Evolutionary conservation across 2,329 filamentous ascomycete genomes (phyloP).

Genomic region (Epichloe aotearoae): DNA sequence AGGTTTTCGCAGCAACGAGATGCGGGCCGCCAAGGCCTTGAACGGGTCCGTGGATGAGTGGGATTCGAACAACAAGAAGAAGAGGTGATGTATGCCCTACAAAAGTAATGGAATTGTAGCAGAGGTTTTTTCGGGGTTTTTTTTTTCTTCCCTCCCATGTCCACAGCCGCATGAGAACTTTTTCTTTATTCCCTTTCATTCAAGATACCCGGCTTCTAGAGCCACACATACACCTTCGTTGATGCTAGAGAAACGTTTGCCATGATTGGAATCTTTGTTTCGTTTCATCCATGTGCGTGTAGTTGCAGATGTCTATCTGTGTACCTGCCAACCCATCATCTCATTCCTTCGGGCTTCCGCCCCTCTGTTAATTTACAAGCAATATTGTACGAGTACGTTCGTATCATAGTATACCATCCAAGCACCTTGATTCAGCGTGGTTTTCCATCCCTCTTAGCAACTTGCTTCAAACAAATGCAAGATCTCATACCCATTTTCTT

Average conservation of each 20-base stretch:
- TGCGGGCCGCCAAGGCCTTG: slow-evolving; percentile 39
- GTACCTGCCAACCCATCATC: no score
- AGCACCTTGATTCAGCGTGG: no score
- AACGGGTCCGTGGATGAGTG: slow-evolving; percentile 36
- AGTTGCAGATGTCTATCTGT: no score
- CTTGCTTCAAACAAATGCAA: no score
- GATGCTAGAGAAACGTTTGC: not conserved
- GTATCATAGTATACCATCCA: no score
- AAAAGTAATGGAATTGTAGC: not conserved
- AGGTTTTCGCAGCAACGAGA: slow-evolving; percentile 45
- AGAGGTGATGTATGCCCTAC: slow-evolving; percentile 22
- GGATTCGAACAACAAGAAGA: slow-evolving; percentile 36
- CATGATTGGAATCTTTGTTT: no score
- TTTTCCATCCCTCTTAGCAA: no score
- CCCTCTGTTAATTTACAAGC: no score
- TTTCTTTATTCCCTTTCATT: not conserved
- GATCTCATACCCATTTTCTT: no score
- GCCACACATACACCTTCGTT: not conserved
- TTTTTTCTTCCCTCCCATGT: not conserved
- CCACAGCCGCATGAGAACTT: not conserved
- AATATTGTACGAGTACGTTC: no score
- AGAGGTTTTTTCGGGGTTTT: not conserved
- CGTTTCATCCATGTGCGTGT: not conserved
- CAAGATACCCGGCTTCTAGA: not conserved
- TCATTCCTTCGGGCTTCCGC: no score